Percentiles rank a stretch among this genome's conserved stretches.
Conservation (phyloP, 345 rosid species). For the Eucalyptus erythrocorys region DNA sequence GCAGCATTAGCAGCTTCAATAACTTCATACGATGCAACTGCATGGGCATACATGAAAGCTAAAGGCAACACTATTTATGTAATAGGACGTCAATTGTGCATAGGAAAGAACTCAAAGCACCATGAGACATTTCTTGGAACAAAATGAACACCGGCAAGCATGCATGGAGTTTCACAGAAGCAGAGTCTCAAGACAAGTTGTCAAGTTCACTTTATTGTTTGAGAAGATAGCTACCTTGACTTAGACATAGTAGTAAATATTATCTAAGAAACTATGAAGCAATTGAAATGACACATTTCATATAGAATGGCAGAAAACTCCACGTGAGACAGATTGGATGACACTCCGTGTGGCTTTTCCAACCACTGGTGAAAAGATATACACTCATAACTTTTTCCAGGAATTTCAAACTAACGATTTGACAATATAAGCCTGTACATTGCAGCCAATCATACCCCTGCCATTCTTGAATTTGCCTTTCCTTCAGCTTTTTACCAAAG, state of each 20-base stretch:
- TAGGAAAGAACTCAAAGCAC: background rate
- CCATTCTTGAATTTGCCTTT: conserved; percentile 88
- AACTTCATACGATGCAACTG: background rate
- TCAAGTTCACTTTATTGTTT: background rate
- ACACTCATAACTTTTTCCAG: background rate
- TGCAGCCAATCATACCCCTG: conserved; percentile 30
- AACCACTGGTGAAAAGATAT: background rate
- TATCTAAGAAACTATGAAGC: background rate
- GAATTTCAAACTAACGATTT: background rate
- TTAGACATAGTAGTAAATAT: background rate
- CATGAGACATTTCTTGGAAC: background rate
- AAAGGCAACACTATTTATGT: background rate
- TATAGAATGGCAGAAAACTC: background rate
- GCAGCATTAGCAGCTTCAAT: background rate
- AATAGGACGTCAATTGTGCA: background rate
- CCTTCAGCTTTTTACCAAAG: conserved; percentile 83
- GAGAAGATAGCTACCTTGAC: background rate
- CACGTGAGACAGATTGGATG: background rate
- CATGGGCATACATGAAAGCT: background rate
- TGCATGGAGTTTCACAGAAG: background rate
- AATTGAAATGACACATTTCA: background rate
- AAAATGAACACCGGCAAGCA: background rate
- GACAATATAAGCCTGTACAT: background rate
- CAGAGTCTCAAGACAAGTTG: background rate
- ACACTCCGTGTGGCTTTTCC: background rate